phyloP scores from a whole-genome alignment of 192 early-diverging fungal species.

The Coemansia aciculifera region DNA sequence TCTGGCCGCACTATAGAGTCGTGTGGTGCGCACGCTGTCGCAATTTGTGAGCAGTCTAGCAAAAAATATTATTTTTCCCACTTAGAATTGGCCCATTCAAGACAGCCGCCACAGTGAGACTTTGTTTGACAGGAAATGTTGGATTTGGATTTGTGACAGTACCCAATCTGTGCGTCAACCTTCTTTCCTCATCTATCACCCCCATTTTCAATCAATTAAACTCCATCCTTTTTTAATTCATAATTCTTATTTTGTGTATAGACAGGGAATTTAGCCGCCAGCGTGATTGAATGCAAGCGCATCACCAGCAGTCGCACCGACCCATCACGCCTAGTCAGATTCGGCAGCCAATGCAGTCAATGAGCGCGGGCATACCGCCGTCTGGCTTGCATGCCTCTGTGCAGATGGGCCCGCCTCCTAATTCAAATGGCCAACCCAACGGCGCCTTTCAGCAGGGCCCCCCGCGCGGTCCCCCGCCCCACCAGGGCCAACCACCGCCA shows the following conservation, averaged over 20 bases:
- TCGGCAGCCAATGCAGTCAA: slow-evolving; percentile 32
- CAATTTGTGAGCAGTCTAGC: neutral
- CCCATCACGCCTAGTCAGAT: slow-evolving; percentile 38
- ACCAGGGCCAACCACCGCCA: slow-evolving; percentile 27
- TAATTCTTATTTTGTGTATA: neutral
- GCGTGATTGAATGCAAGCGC: slow-evolving; percentile 37
- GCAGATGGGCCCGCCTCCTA: slow-evolving; percentile 30
- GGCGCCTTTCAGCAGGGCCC: slow-evolving; percentile 36
- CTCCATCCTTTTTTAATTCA: neutral
- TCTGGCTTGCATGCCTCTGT: slow-evolving; percentile 34
- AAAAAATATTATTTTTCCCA: neutral
- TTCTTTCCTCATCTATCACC: neutral
- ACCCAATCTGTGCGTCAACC: neutral
- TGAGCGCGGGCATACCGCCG: slow-evolving; percentile 41
- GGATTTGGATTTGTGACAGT: no score
- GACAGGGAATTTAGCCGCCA: neutral
- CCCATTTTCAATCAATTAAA: neutral
- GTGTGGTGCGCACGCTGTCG: neutral
- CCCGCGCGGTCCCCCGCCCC: slow-evolving; percentile 3
- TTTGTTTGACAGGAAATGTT: neutral
- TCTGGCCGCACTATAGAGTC: neutral
- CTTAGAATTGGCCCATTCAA: neutral
- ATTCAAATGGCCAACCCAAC: slow-evolving; percentile 26
- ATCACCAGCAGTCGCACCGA: slow-evolving; percentile 44
- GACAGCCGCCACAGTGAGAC: neutral